A percentile compares a stretch with the other conserved stretches of the same genome.
Conservation (phyloP, 2,329 filamentous ascomycete species). For the Arthroderma uncinatum region DNA sequence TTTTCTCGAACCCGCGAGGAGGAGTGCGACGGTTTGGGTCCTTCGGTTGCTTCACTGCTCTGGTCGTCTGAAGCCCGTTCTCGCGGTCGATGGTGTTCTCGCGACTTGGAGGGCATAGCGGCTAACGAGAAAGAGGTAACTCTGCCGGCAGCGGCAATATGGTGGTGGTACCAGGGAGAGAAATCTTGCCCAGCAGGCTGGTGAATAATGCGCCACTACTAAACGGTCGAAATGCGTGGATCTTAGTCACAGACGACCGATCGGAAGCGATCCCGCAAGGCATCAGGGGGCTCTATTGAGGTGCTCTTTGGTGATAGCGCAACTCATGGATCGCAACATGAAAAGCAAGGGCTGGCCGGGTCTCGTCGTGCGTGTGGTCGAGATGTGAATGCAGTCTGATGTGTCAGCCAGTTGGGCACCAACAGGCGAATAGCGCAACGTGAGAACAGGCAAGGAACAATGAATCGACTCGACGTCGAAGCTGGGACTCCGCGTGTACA, state of each 20-base stretch:
- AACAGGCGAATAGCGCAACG: neutral
- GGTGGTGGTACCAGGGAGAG: neutral
- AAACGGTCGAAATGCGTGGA: neutral
- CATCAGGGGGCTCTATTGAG: conserved; percentile 10
- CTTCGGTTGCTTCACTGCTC: conserved; percentile 18
- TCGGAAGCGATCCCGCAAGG: conserved; percentile 8
- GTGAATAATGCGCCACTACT: conserved; percentile 1
- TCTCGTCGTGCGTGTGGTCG: neutral
- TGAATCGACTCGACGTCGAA: neutral
- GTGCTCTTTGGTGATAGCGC: conserved; percentile 6
- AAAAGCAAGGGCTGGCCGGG: neutral
- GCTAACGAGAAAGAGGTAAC: conserved; percentile 8
- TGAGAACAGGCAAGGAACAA: conserved; percentile 4
- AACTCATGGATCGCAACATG: conserved; percentile 4
- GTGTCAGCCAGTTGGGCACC: conserved; percentile 2
- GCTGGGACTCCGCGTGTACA: neutral
- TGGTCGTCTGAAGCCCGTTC: conserved; percentile 23
- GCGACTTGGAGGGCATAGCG: conserved; percentile 31
- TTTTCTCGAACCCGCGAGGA: conserved; percentile 6
- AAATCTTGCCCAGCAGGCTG: conserved; percentile 2
- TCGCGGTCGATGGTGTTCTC: conserved; percentile 27
- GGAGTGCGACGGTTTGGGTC: conserved; percentile 6
- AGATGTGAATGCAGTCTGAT: neutral
- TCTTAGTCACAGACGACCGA: conserved; percentile 7
- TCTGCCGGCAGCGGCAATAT: neutral